Evolutionary conservation across 1,284 basidiomycete species (phyloP).

Genomic region (Tilletia caries): DNA sequence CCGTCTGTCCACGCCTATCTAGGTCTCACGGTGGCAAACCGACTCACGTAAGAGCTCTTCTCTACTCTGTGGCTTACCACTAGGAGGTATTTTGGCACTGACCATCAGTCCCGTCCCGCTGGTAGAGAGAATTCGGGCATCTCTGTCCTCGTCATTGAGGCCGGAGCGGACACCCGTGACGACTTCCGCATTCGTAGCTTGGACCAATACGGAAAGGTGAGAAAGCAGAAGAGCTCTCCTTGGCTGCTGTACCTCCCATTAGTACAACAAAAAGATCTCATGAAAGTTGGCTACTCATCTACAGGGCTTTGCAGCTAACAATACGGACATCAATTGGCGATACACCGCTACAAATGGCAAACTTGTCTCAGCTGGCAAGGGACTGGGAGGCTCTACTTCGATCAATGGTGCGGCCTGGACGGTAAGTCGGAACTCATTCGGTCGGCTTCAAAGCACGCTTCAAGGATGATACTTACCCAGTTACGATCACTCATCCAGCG

Average conservation of each 20-base stretch:
- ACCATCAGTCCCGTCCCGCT: neutral
- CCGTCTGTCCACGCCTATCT: neutral
- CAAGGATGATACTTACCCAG: too few species aligned
- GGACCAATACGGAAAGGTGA: conserved; percentile 5
- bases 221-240: too few species aligned
- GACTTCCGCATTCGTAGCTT: conserved; percentile 27
- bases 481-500: too few species aligned
- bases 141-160: conserved; percentile 49
- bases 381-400: conserved; percentile 63
- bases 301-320: conserved; percentile 59
- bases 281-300: conserved; percentile 55
- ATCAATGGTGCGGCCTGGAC: conserved; percentile 65
- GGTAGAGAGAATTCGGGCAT: conserved; percentile 34
- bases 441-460: too few species aligned
- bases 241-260: neutral
- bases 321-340: conserved; percentile 59
- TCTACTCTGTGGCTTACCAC: too few species aligned
- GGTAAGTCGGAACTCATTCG: neutral
- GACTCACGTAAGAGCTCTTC: neutral
- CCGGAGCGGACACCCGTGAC: conserved; percentile 39
- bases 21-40: conserved; percentile 7
- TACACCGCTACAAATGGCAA: conserved; percentile 59
- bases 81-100: too few species aligned
- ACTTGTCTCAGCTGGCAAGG: conserved; percentile 60
- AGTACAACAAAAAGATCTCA: neutral